Base-by-base conservation (phyloP, 1,284 basidiomycete species). In the Heliocybe sulcata region DNA sequence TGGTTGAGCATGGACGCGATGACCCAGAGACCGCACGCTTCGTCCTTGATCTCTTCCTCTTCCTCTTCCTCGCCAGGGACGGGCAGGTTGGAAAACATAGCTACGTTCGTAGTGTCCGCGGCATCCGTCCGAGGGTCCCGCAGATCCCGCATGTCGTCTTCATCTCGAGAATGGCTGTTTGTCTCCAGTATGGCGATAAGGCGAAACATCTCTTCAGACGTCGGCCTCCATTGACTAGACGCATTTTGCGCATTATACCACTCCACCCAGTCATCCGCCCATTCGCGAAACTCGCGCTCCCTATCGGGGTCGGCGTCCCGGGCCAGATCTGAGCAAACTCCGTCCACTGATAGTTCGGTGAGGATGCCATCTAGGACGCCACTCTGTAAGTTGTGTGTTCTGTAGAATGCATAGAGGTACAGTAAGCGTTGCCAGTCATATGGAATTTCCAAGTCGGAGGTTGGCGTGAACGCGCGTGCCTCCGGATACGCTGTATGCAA, bases 1-100 rank as follows among this genome's bases (percentile, higher is more conserved):
- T 54, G 53, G 45, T 54, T 54, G 8, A 48, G 22, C 42, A 54
- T 45, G 42, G 53, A 54, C 3, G 53, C 42, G 3, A 54, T 29
- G 19, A 54, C 19, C 53, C 53, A 54, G 3, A 54, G 45, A 6
- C 53, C 53, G 31, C 53, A 54, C 3, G 53, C 53, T 48, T 54
- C 53, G 42, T 54, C 53, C 19, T 54, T 49, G 20, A 26, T 29
- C 14, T 54, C 42, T 11, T 54, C 45, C 8, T 54, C 52, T 9
- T 45, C 42, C 6, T 26, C 23, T 25, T 53, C 52, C 14, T 12
- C 29, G 22, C 10, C 16, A 4, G n/a, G 3, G 4, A 23, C 20
- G 11, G 35, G 22, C 20, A 11, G 10, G 10, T 12, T 22, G 20
- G 11, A 8, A 25, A 31, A 12, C n/a, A 38, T 29, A 20, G 3